Evolutionary conservation across 305 asterid species (phyloP), one percentile per base, ranked within the genome.

Genomic region (Rubia tinctorum): DNA sequence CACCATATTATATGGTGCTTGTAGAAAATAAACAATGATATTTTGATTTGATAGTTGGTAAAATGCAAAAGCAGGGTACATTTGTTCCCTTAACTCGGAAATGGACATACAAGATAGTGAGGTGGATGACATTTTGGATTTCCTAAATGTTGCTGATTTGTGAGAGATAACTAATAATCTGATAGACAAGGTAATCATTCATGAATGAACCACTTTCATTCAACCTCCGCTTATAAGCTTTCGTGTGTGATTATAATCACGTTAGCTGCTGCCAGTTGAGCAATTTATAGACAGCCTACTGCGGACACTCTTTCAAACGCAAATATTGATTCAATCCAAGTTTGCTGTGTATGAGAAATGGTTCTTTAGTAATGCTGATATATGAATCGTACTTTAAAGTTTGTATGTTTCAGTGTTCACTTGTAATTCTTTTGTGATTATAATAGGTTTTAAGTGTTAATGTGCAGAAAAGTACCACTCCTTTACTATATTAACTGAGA

Each of bases 81-180:
- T 89, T 30, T 85, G 84, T 79, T 81, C 88, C 70, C 75, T 88
- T 71, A 79, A 81, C 62, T 76, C 80, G 64, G 68, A 45, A 61
- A 83, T 73, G 71, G 89, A 88, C 76, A 73, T 71, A 77, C 91
- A 87, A 74, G 85, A 77, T 42, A 74, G 77, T 75, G 85, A 80
- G 77, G 55, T 92, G 44, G 85, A 83, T 80, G 92, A 87, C 85
- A 85, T 87, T 76, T 80, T 92, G 88, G 81, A 82, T 68, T 76
- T 87, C 27, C 96, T 95, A 59, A 82, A 85, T 72, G 65, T 85
- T 74, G 86, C 84, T 77, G 96, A 92, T 85, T 85, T 95, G 73
- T 87, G 88, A 78, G 97, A 92, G 76, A 89, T 93, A 63, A 68
- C 88, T 75, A 76, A 53, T 71, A 72, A 23, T 10, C 10, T 86